Evolutionary conservation across 2,329 filamentous ascomycete species (phyloP).

Genomic region (Aspergillus candidus): DNA sequence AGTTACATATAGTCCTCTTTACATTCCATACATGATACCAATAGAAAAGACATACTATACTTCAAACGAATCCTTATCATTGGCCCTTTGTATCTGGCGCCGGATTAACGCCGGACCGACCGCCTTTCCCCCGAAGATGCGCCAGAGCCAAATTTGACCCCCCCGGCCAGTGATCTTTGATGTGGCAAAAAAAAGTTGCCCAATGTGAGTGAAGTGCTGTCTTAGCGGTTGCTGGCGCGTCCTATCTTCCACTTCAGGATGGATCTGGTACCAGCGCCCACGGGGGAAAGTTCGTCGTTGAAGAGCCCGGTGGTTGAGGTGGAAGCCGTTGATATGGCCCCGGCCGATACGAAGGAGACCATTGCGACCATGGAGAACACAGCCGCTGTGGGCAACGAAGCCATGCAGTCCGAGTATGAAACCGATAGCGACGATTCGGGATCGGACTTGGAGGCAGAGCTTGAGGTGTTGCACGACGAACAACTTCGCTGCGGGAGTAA

Average conservation of each 20-base stretch:
- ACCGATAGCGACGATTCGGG: slow-evolving; percentile 31
- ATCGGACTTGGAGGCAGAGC: slow-evolving; percentile 55
- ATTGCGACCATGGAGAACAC: slow-evolving; percentile 21
- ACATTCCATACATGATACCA: slow-evolving; percentile 26
- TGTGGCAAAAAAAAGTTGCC: slow-evolving; percentile 20
- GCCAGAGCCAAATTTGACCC: slow-evolving; percentile 21
- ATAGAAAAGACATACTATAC: slow-evolving; percentile 12
- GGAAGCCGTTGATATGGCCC: slow-evolving; percentile 27
- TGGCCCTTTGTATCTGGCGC: slow-evolving; percentile 12
- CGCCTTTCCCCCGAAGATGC: slow-evolving; percentile 16
- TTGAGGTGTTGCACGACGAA: slow-evolving; percentile 54
- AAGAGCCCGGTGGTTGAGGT: slow-evolving; percentile 33
- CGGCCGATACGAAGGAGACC: slow-evolving; percentile 15
- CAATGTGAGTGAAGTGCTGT: slow-evolving; percentile 26
- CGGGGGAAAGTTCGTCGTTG: slow-evolving; percentile 26
- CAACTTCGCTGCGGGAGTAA: slow-evolving; percentile 42
- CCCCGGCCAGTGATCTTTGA: slow-evolving; percentile 14
- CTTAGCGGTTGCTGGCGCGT: slow-evolving; percentile 29
- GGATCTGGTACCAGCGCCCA: slow-evolving; percentile 34
- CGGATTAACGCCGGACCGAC: slow-evolving; percentile 28
- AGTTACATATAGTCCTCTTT: slow-evolving; percentile 19
- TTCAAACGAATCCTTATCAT: background rate
- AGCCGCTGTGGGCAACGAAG: slow-evolving; percentile 25
- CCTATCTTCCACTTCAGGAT: slow-evolving; percentile 30
- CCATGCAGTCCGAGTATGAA: slow-evolving; percentile 30